A percentile compares a stretch with the other conserved stretches of the same genome.
phyloP scores from a whole-genome alignment of 176 grass and related monocot genomes.

The Zea mays region DNA sequence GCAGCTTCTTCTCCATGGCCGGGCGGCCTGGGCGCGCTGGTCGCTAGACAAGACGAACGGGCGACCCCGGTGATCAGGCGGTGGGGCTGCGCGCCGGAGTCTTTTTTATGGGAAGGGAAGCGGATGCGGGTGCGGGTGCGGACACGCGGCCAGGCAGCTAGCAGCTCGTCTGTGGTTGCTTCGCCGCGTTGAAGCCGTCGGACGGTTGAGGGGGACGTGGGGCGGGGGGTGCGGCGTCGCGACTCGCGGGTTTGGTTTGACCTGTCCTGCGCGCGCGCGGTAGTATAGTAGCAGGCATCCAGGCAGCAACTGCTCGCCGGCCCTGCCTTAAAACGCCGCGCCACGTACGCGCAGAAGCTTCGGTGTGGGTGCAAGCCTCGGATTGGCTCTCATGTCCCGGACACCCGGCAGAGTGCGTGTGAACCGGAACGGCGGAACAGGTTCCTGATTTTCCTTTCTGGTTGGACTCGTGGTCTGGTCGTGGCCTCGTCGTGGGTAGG shows the following conservation, averaged over 20 bases:
- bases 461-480: too few species aligned
- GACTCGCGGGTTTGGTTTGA: constrained; percentile 26
- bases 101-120: constrained; percentile 14
- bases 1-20: constrained; percentile 56
- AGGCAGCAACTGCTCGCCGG: not conserved
- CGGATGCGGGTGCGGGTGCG: not conserved
- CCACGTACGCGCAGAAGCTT: not conserved
- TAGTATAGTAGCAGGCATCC: too few species aligned
- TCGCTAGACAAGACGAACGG: too few species aligned
- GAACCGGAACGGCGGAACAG: too few species aligned
- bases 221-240: not conserved
- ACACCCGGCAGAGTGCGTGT: too few species aligned
- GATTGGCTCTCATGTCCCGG: too few species aligned
- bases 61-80: not conserved
- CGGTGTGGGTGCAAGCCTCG: too few species aligned
- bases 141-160: not conserved
- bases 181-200: constrained; percentile 56
- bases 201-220: constrained; percentile 39
- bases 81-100: constrained; percentile 2
- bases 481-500: too few species aligned
- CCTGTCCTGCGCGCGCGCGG: not conserved
- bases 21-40: not conserved
- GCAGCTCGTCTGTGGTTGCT: constrained; percentile 35
- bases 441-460: too few species aligned
- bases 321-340: not conserved